A percentile compares a stretch with the other conserved stretches of the same genome.
Conservation (phyloP, 108 stramenopile species). For the Cyclotella cryptica region DNA sequence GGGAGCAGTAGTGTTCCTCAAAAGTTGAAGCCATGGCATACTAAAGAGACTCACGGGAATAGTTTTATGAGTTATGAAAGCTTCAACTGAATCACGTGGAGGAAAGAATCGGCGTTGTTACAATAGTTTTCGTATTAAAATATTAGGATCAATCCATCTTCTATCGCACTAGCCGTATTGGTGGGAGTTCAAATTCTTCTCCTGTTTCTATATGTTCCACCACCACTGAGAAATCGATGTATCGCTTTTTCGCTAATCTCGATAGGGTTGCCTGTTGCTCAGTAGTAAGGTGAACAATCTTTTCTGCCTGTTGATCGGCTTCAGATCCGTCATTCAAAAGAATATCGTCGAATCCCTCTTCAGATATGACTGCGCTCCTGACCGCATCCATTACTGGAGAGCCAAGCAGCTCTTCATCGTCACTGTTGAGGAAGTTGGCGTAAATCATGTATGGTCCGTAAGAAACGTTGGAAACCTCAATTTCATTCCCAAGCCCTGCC, state of each 20-base stretch:
- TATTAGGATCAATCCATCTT: neutral
- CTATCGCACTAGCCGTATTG: constrained; percentile 42
- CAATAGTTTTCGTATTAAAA: neutral
- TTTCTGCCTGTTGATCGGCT: constrained; percentile 16
- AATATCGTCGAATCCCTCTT: constrained; percentile 62
- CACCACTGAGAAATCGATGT: constrained; percentile 71
- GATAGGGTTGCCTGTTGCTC: constrained; percentile 38
- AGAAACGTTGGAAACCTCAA: constrained; percentile 72
- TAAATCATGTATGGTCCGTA: constrained; percentile 85
- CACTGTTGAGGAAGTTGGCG: constrained; percentile 84
- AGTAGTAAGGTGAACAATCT: constrained; percentile 17
- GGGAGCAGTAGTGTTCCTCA: neutral
- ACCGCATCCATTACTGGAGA: constrained; percentile 64
- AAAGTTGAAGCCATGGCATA: constrained; percentile 33
- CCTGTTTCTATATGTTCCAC: constrained; percentile 77
- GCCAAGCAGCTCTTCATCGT: constrained; percentile 72
- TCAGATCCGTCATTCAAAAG: constrained; percentile 31
- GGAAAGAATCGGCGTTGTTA: neutral
- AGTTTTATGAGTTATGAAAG: constrained; percentile 31
- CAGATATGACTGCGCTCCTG: constrained; percentile 62
- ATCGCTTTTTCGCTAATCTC: constrained; percentile 40
- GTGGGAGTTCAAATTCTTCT: constrained; percentile 81
- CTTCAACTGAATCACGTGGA: neutral
- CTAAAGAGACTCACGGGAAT: constrained; percentile 13
- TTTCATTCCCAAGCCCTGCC: constrained; percentile 48